A percentile compares a stretch with the other conserved stretches of the same genome.
Evolutionary conservation across 345 rosid species (phyloP).

Genomic region (Aquilaria sinensis): DNA sequence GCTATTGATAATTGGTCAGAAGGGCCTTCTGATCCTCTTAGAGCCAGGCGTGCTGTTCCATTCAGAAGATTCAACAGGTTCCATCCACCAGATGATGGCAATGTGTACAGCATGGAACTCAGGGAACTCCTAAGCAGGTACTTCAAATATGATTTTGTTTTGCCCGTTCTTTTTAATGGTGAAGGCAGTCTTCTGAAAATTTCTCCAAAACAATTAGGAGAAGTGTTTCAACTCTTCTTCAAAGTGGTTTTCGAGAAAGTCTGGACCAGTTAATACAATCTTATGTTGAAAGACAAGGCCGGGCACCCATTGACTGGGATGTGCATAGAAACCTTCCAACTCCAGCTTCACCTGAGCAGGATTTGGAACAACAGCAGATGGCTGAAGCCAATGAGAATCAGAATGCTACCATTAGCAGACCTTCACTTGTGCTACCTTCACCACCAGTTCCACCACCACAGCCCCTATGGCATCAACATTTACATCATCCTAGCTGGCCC

Average conservation of each 20-base stretch:
- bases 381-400: constrained; percentile 39
- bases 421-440: constrained; percentile 41
- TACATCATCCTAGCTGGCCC: constrained; percentile 56
- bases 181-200: not conserved
- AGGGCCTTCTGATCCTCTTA: constrained; percentile 45
- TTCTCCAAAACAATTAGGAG: constrained; percentile 39
- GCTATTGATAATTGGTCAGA: constrained; percentile 50
- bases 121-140: constrained; percentile 93
- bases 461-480: constrained; percentile 65
- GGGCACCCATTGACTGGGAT: constrained; percentile 84
- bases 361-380: constrained; percentile 43
- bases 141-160: not conserved
- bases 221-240: constrained; percentile 87
- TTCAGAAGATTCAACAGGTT: constrained; percentile 73
- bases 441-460: constrained; percentile 71
- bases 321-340: constrained; percentile 57
- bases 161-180: not conserved
- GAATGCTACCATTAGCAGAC: constrained; percentile 25
- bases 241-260: constrained; percentile 94
- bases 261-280: constrained; percentile 90
- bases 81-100: constrained; percentile 87
- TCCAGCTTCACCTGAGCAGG: constrained; percentile 39
- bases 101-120: constrained; percentile 86
- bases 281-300: constrained; percentile 83
- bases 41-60: constrained; percentile 48